Percentiles rank a stretch among this genome's conserved stretches.
phyloP scores from a whole-genome alignment of 768 basidiomycete genomes.

The Lyophyllum shimeji region DNA sequence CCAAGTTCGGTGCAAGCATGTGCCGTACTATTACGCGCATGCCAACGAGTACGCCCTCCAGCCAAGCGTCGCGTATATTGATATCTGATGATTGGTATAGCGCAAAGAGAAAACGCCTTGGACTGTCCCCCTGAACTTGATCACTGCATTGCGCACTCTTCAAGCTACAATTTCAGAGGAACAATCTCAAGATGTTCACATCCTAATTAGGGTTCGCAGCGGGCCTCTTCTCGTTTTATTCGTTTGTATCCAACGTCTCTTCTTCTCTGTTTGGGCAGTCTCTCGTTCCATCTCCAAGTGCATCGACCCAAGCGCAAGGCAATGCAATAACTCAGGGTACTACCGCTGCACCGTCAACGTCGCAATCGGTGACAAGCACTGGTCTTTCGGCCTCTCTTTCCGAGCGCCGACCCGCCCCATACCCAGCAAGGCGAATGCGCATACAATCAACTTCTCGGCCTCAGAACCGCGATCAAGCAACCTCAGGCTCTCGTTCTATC shows the following conservation, averaged over 20 bases:
- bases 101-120: constrained; percentile 41
- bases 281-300: constrained; percentile 23
- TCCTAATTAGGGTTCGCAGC: constrained; percentile 58
- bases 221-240: constrained; percentile 37
- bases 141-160: constrained; percentile 31
- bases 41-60: constrained; percentile 34
- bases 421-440: constrained; percentile 16
- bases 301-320: constrained; percentile 7
- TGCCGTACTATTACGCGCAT: constrained; percentile 41
- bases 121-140: constrained; percentile 41
- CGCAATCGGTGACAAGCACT: background rate
- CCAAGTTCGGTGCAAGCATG: constrained; percentile 35
- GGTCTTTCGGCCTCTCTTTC: constrained; percentile 4
- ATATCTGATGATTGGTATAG: constrained; percentile 25
- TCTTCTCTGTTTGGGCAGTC: constrained; percentile 46
- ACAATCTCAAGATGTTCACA: constrained; percentile 33
- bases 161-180: constrained; percentile 24
- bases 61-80: background rate
- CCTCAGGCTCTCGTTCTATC: background rate
- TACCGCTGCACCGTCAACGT: background rate
- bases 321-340: constrained; percentile 1
- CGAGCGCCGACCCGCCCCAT: constrained; percentile 5
- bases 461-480: constrained; percentile 1
- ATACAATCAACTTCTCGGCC: constrained; percentile 8
- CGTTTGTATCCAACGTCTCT: constrained; percentile 37